These are phyloP conservation scores for Naganishia liquefaciens DNA, from an alignment of 1,284 basidiomycete genomes.

Conservation along the genomic window DNA sequence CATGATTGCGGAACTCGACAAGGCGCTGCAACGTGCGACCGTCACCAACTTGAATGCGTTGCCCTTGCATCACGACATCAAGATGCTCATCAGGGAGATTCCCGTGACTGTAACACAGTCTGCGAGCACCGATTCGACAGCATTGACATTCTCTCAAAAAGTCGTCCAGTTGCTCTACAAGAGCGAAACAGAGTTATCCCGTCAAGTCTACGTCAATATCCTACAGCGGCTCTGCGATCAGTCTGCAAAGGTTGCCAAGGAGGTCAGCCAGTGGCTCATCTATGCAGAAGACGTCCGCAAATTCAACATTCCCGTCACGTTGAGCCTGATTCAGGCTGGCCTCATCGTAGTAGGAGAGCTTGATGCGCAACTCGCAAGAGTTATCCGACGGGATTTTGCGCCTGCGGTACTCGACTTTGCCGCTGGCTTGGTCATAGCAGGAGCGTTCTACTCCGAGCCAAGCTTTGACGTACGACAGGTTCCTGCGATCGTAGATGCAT, in stretches of 20 bases:
- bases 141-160: slow-evolving; percentile 83
- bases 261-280: slow-evolving; percentile 94
- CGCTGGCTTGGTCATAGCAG: slow-evolving; percentile 81
- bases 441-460: slow-evolving; percentile 74
- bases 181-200: slow-evolving; percentile 73
- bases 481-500: slow-evolving; percentile 75
- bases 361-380: slow-evolving; percentile 89
- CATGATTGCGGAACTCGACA: slow-evolving; percentile 76
- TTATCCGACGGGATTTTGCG: slow-evolving; percentile 71
- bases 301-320: slow-evolving; percentile 91
- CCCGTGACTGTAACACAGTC: slow-evolving; percentile 76
- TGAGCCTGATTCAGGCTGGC: slow-evolving; percentile 79
- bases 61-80: slow-evolving; percentile 81
- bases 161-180: slow-evolving; percentile 68
- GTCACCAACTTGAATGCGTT: slow-evolving; percentile 65
- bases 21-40: slow-evolving; percentile 68
- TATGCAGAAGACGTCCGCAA: slow-evolving; percentile 99
- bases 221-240: slow-evolving; percentile 85
- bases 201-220: slow-evolving; percentile 86
- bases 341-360: slow-evolving; percentile 77
- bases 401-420: slow-evolving; percentile 79
- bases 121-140: slow-evolving; percentile 76
- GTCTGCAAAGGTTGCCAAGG: slow-evolving; percentile 90
- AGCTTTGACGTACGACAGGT: slow-evolving; percentile 76
- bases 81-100: slow-evolving; percentile 77